A percentile compares a stretch with the other conserved stretches of the same genome.
Evolutionary conservation across 116 monocot genomes (phyloP).

Genomic region (Phalaenopsis hybrid): DNA sequence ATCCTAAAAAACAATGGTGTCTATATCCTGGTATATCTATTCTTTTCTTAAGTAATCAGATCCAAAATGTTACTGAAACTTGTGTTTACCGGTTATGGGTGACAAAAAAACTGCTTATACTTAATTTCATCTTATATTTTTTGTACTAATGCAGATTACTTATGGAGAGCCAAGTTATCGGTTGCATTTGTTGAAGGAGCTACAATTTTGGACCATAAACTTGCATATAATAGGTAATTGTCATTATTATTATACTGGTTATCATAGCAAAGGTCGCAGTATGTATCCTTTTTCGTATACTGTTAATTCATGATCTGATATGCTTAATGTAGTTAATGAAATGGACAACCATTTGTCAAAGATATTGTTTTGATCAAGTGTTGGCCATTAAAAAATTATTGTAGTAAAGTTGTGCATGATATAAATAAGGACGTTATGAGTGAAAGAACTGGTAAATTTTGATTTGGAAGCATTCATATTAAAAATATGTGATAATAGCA

Average conservation of each 20-base stretch:
- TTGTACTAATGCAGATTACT: constrained; percentile 63
- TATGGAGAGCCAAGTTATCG: constrained; percentile 93
- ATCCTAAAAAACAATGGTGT: constrained; percentile 82
- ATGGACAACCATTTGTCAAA: too few relatives aligned
- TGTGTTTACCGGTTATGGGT: not conserved
- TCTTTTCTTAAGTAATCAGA: not conserved
- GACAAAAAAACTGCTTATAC: not conserved
- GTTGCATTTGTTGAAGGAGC: constrained; percentile 50
- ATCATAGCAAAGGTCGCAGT: not conserved
- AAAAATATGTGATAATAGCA: too few relatives aligned
- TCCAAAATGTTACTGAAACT: not conserved
- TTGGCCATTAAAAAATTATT: too few relatives aligned
- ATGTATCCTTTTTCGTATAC: not conserved
- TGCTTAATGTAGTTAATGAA: too few relatives aligned
- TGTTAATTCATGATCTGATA: not conserved
- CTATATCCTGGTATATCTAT: constrained; percentile 74
- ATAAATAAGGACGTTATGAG: too few relatives aligned
- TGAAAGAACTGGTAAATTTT: too few relatives aligned
- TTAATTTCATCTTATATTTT: not conserved
- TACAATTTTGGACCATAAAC: constrained; percentile 51
- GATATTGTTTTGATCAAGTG: too few relatives aligned
- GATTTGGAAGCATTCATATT: too few relatives aligned
- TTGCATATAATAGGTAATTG: constrained; percentile 81
- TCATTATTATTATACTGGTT: constrained; percentile 1
- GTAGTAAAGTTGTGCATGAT: too few relatives aligned